Evolutionary conservation across 1,139 yeast genomes (phyloP), one percentile per base, ranked within the genome.

Genomic region (Neolecta irregularis): DNA sequence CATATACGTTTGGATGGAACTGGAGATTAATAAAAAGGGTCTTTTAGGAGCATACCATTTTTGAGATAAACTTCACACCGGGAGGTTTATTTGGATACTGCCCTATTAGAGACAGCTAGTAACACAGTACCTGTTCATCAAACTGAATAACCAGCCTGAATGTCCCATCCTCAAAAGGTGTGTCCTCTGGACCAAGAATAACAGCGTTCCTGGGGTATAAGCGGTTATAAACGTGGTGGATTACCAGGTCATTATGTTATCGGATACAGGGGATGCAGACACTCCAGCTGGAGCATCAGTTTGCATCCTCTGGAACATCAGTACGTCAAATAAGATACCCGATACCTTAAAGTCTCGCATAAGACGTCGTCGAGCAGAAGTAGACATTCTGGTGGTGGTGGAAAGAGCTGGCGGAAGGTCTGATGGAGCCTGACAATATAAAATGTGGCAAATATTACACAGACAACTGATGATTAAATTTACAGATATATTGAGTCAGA

Each of bases 211-310:
- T 57, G 31, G 4, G 8, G 8, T 26, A n/a, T 44, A 46, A 41
- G 25, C 24, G 9, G 18, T 22, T 8, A 6, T 13, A 29, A 17
- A 32, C 22, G 15, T 12, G 4, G 15, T 5, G 36, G 51, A 58
- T 23, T 54, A 56, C 73, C 98, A 88, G 35, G 79, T 70, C 95
- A 88, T 83, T 38, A 88, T 96, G 50, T 88, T 88, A 53, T 88
- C 98, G 8, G 96, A 88, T 34, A 85, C 68, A 6, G 98, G 98
- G 6, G 94, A 80, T 1, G 98, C 98, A 7, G 94, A 80, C 6
- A 88, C 94, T 13, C 98, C 98, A 30, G 92, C 85, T 13, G 98
- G 95, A 5, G 98, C 91, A 57, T 88, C 98, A 60, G 78, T 92
- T 58, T 88, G 95, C 77, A 88, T 85, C 48, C 98, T 76, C 75